Percentiles rank a stretch among this genome's conserved stretches.
Evolutionary conservation across 306 rosid genomes (phyloP).

Genomic region (Bauhinia variegata): DNA sequence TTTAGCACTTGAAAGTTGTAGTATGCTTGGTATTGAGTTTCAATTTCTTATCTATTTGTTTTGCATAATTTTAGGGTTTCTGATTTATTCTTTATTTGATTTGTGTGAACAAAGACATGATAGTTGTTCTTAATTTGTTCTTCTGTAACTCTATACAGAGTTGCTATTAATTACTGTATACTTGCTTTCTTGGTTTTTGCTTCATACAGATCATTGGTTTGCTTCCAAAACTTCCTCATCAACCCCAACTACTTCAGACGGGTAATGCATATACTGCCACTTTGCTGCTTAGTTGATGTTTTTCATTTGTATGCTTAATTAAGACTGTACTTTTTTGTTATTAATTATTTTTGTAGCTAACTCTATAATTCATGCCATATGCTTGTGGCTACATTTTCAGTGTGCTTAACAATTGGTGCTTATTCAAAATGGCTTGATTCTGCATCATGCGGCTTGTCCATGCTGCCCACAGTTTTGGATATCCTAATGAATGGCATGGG

Average conservation of each 20-base stretch:
- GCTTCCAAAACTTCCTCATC: constrained; percentile 83
- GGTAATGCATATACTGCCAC: constrained; percentile 50
- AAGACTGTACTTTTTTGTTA: constrained; percentile 17
- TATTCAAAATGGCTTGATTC: constrained; percentile 98
- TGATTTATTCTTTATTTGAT: background rate
- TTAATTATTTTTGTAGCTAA: constrained; percentile 22
- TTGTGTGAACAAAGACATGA: constrained; percentile 6
- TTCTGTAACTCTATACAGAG: constrained; percentile 2
- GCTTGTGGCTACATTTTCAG: constrained; percentile 57
- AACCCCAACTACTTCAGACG: constrained; percentile 94
- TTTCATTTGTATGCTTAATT: constrained; percentile 32
- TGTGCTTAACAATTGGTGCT: constrained; percentile 89
- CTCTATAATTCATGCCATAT: constrained; percentile 25
- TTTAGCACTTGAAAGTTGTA: constrained; percentile 8
- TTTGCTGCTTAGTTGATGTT: constrained; percentile 20
- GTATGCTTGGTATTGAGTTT: constrained; percentile 13
- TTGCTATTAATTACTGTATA: background rate
- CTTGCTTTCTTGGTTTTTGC: constrained; percentile 23
- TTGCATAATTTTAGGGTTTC: constrained; percentile 1
- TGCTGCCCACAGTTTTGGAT: constrained; percentile 84
- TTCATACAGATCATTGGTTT: constrained; percentile 72
- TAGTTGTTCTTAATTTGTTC: background rate
- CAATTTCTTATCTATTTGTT: constrained; percentile 13
- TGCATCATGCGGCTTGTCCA: constrained; percentile 73
- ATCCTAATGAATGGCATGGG: constrained; percentile 94